phyloP scores from a whole-genome alignment of 192 early-diverging fungal genomes.

The Coemansia furcata region DNA sequence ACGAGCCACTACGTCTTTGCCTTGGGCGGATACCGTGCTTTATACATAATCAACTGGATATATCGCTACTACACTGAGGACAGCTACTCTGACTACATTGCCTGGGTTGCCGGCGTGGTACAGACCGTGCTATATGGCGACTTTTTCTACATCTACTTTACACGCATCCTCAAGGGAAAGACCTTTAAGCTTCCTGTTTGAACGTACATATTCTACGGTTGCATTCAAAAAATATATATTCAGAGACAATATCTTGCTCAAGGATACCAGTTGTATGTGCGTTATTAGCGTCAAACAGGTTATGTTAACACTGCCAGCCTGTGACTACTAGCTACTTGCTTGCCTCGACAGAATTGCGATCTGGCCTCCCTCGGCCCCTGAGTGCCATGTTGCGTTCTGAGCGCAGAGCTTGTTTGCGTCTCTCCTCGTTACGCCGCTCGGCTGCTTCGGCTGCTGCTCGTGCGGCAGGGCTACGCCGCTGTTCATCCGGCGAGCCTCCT shows the following conservation, averaged over 20 bases:
- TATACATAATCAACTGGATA: conserved; percentile 95
- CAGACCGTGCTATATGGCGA: conserved; percentile 96
- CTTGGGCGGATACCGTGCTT: conserved; percentile 84
- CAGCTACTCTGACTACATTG: conserved; percentile 76
- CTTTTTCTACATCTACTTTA: conserved; percentile 98
- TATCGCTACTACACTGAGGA: conserved; percentile 79
- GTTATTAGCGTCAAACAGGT: no score
- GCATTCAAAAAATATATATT: conserved; percentile 8
- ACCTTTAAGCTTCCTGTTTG: conserved; percentile 55
- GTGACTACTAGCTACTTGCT: not conserved
- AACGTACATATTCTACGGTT: not conserved
- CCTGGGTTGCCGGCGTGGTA: conserved; percentile 85
- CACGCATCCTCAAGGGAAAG: conserved; percentile 52
- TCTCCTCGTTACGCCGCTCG: not conserved
- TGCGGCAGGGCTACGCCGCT: not conserved
- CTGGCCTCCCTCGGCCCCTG: not conserved
- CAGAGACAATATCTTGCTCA: not conserved
- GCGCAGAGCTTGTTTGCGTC: not conserved
- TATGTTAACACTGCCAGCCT: not conserved
- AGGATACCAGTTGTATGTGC: not conserved
- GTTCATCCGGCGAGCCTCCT: not conserved
- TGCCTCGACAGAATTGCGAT: not conserved
- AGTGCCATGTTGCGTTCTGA: conserved; percentile 1
- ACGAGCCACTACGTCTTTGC: conserved; percentile 99
- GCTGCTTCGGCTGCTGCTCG: conserved; percentile 3